Conservation (phyloP, 768 basidiomycete genomes). For the Pulveroboletus sp. region DNA sequence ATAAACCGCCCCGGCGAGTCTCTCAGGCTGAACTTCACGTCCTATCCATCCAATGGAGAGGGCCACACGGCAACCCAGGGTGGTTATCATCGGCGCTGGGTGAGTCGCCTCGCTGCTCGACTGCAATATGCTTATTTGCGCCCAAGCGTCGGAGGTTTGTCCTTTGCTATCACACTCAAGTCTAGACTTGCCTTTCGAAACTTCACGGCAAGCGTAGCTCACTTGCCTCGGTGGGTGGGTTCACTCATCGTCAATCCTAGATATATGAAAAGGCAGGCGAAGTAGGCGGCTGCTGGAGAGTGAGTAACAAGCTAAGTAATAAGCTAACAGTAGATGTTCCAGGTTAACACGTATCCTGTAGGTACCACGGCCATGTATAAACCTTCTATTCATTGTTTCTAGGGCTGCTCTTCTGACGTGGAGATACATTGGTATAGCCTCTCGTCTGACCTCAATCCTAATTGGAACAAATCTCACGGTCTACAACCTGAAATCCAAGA, state of each 20-base stretch:
- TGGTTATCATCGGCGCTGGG: constrained; percentile 24
- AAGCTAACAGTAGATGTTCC: neutral
- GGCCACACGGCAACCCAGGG: constrained; percentile 3
- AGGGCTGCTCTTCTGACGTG: constrained; percentile 48
- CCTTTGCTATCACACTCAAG: constrained; percentile 42
- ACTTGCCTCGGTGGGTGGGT: neutral
- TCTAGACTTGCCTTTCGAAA: constrained; percentile 35
- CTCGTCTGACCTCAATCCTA: constrained; percentile 45
- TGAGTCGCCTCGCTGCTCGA: constrained; percentile 1
- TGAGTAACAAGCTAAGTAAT: constrained; percentile 30
- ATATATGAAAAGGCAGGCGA: constrained; percentile 45
- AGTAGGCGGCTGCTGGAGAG: constrained; percentile 54
- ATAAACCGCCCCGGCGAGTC: too few species aligned
- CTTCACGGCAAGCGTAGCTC: constrained; percentile 35
- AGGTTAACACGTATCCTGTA: constrained; percentile 32
- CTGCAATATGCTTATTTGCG: neutral
- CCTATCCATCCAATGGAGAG: neutral
- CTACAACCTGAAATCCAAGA: constrained; percentile 40
- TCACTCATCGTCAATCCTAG: constrained; percentile 14
- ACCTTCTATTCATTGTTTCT: neutral
- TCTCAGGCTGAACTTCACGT: neutral
- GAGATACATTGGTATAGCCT: constrained; percentile 42
- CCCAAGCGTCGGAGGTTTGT: constrained; percentile 40
- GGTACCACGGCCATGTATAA: neutral
- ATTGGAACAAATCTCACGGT: constrained; percentile 44